phyloP scores from a whole-genome alignment of 2,329 filamentous ascomycete genomes.

The Arthrobotrys iridis region DNA sequence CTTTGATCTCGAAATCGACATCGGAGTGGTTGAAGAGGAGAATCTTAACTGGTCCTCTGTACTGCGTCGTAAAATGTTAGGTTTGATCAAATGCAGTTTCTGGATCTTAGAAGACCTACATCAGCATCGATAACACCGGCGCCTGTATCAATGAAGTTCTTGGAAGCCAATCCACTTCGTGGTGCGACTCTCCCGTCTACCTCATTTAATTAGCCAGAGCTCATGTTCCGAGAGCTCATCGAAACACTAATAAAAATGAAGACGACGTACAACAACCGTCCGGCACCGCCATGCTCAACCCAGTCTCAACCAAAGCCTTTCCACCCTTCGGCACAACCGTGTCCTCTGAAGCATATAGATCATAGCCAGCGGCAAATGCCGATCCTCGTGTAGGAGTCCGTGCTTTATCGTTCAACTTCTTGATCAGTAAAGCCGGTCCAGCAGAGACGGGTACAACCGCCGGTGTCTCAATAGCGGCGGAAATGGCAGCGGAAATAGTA shows the following conservation, averaged over 20 bases:
- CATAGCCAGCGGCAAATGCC: slow-evolving; percentile 90
- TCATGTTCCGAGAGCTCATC: neutral
- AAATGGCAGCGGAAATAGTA: slow-evolving; percentile 57
- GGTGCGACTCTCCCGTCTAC: slow-evolving; percentile 48
- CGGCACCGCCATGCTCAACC: slow-evolving; percentile 89
- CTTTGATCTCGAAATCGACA: slow-evolving; percentile 67
- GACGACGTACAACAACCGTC: slow-evolving; percentile 80
- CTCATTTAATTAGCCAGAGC: slow-evolving; percentile 16
- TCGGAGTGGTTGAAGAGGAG: slow-evolving; percentile 84
- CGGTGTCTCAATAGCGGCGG: slow-evolving; percentile 57
- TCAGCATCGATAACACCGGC: slow-evolving; percentile 98
- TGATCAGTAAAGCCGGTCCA: slow-evolving; percentile 77
- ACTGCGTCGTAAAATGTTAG: slow-evolving; percentile 64
- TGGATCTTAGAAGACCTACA: slow-evolving; percentile 50
- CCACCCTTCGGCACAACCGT: slow-evolving; percentile 81
- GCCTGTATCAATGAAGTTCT: slow-evolving; percentile 95
- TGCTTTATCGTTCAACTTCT: slow-evolving; percentile 85
- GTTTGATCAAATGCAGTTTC: neutral
- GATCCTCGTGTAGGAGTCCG: slow-evolving; percentile 86
- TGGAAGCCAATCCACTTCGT: slow-evolving; percentile 73
- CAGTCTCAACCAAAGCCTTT: slow-evolving; percentile 87
- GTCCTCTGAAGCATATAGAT: slow-evolving; percentile 81
- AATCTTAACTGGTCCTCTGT: slow-evolving; percentile 92
- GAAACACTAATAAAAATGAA: neutral
- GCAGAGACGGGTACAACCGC: slow-evolving; percentile 59